These are phyloP conservation scores for Polychaeton citri DNA, from an alignment of 2,329 filamentous ascomycete genomes.

Conservation along the genomic window DNA sequence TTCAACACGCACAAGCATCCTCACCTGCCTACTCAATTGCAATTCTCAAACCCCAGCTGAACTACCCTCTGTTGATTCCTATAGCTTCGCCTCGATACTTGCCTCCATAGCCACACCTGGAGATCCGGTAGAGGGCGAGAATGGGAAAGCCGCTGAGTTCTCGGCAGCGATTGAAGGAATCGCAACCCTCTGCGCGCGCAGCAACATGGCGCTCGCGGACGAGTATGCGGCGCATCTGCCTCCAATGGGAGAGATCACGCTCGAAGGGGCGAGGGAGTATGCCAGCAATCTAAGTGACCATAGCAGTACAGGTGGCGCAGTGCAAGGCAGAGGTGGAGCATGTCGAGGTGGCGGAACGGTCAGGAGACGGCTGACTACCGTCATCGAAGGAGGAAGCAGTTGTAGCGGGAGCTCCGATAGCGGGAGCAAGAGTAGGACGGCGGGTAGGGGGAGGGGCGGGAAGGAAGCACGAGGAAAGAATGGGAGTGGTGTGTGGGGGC, in stretches of 20 bases:
- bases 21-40: no score
- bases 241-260: conserved; percentile 43
- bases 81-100: no score
- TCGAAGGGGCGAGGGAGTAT: conserved; percentile 4
- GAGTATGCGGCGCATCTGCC: conserved; percentile 50
- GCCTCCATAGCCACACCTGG: no score
- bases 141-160: conserved; percentile 46
- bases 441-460: not conserved
- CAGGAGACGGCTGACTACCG: not conserved
- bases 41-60: no score
- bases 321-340: not conserved
- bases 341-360: not conserved
- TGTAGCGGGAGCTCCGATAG: not conserved
- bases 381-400: not conserved
- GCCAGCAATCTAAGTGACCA: conserved; percentile 16
- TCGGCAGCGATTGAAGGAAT: conserved; percentile 46
- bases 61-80: no score
- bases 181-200: conserved; percentile 49
- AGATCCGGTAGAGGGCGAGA: no score
- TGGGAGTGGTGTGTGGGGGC: no score
- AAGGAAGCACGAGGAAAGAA: no score
- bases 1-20: no score
- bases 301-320: conserved; percentile 7
- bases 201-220: conserved; percentile 47
- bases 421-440: not conserved